Percentiles rank a stretch among this genome's conserved stretches.
These are phyloP conservation scores for Penicillium arizonense DNA, from an alignment of 495 filamentous ascomycete genomes.

Conservation along the genomic window DNA sequence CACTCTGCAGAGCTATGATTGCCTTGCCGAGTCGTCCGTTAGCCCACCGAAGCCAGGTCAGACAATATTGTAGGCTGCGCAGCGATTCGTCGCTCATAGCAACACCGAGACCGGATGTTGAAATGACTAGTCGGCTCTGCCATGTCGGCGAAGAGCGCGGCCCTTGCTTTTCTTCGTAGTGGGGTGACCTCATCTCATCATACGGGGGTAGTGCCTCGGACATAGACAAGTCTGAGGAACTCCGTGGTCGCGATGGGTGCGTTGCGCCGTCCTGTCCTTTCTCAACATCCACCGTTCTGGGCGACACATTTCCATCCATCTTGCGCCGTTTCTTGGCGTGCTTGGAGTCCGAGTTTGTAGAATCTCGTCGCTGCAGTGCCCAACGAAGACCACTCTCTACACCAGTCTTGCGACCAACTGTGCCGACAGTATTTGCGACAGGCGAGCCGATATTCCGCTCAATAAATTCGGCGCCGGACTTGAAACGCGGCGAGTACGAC, in stretches of 20 bases:
- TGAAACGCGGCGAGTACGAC: conserved; percentile 82
- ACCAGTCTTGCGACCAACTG: conserved; percentile 75
- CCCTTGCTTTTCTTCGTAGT: conserved; percentile 53
- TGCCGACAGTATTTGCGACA: conserved; percentile 78
- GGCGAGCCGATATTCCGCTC: conserved; percentile 79
- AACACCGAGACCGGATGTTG: conserved; percentile 78
- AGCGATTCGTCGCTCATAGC: conserved; percentile 86
- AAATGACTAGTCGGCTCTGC: conserved; percentile 77
- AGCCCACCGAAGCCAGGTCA: conserved; percentile 71
- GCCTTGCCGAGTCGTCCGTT: conserved; percentile 71
- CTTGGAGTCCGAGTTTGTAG: conserved; percentile 33
- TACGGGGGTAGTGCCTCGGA: conserved; percentile 76
- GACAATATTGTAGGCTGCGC: conserved; percentile 70
- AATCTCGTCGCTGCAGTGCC: conserved; percentile 57
- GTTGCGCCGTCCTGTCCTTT: conserved; percentile 18
- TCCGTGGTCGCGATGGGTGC: conserved; percentile 23
- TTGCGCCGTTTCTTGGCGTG: conserved; percentile 63
- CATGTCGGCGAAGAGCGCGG: conserved; percentile 52
- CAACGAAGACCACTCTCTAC: conserved; percentile 79
- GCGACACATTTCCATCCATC: conserved; percentile 41
- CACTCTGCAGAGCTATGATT: conserved; percentile 63
- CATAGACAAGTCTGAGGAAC: conserved; percentile 48
- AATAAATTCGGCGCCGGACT: conserved; percentile 78
- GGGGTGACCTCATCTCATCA: conserved; percentile 70
- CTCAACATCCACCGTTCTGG: conserved; percentile 40